phyloP scores from a whole-genome alignment of 352 stramenopile genomes.

The Phytophthora vignae region DNA sequence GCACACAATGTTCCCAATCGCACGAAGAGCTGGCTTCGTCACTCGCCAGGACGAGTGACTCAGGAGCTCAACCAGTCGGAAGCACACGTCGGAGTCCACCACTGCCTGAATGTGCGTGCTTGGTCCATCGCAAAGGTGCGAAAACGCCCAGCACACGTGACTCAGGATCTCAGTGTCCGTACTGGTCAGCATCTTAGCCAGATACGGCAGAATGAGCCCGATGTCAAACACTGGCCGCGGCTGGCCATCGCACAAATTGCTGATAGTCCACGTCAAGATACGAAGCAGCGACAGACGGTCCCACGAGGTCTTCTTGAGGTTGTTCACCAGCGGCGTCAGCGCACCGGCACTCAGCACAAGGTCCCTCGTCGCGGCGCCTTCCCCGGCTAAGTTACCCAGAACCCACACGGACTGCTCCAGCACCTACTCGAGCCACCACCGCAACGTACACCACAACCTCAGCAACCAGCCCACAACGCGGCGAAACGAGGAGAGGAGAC shows the following conservation, averaged over 20 bases:
- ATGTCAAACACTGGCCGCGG: constrained; percentile 91
- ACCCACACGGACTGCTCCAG: constrained; percentile 95
- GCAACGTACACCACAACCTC: constrained; percentile 36
- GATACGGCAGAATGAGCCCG: constrained; percentile 86
- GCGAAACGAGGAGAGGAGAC: constrained; percentile 29
- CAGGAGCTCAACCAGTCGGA: constrained; percentile 95
- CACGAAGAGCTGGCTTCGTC: constrained; percentile 96
- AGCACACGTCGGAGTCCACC: constrained; percentile 90
- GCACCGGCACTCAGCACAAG: constrained; percentile 88
- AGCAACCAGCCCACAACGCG: constrained; percentile 37
- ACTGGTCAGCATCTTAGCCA: constrained; percentile 93
- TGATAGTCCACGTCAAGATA: constrained; percentile 94
- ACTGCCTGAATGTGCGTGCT: constrained; percentile 97
- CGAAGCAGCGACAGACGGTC: constrained; percentile 87
- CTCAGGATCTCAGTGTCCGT: constrained; percentile 96
- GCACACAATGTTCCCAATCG: constrained; percentile 99
- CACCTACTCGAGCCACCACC: constrained; percentile 63
- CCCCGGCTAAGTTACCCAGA: constrained; percentile 92
- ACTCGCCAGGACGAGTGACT: constrained; percentile 94
- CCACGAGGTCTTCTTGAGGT: constrained; percentile 89
- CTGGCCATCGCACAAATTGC: constrained; percentile 93
- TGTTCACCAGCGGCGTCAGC: constrained; percentile 87
- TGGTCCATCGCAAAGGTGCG: constrained; percentile 97
- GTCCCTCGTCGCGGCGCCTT: constrained; percentile 89
- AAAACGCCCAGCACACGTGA: constrained; percentile 97